phyloP scores from a whole-genome alignment of 2,329 filamentous ascomycete species.

The Elsinoe necatrix region DNA sequence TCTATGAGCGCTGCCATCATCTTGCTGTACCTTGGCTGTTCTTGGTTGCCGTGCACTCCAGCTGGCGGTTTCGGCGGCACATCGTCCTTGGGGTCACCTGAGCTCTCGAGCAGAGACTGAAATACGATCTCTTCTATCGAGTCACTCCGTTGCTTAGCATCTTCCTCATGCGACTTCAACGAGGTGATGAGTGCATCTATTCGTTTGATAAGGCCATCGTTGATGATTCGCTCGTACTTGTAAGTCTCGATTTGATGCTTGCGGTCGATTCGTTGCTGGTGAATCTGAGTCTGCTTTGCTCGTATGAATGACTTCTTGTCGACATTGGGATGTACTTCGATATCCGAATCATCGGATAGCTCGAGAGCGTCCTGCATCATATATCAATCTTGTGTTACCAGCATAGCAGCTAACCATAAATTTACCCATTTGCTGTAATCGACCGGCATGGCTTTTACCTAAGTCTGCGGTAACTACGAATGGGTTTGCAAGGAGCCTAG shows the following conservation, averaged over 20 bases:
- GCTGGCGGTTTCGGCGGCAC: constrained; percentile 68
- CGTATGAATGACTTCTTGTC: constrained; percentile 98
- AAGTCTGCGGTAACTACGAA: too few species aligned
- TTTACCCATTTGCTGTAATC: constrained; percentile 66
- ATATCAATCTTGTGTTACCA: constrained; percentile 25
- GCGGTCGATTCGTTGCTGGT: constrained; percentile 77
- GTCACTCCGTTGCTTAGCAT: constrained; percentile 47
- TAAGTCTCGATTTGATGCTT: constrained; percentile 82
- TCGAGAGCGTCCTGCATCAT: constrained; percentile 67
- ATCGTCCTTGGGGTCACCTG: constrained; percentile 61
- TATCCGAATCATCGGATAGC: constrained; percentile 94
- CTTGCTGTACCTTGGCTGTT: constrained; percentile 78
- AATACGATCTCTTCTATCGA: constrained; percentile 79
- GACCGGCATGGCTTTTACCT: constrained; percentile 42
- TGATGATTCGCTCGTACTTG: constrained; percentile 87
- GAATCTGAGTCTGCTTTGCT: constrained; percentile 95
- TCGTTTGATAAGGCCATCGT: constrained; percentile 78
- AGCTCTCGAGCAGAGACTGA: constrained; percentile 76
- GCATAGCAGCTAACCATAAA: constrained; percentile 11
- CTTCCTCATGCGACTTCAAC: constrained; percentile 62
- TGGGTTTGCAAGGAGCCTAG: too few species aligned
- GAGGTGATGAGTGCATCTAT: constrained; percentile 70
- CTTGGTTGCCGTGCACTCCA: constrained; percentile 67
- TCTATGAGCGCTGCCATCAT: constrained; percentile 98
- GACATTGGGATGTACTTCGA: constrained; percentile 97